phyloP scores from a whole-genome alignment of 163 green algal genomes.

The Volvox carteri region DNA sequence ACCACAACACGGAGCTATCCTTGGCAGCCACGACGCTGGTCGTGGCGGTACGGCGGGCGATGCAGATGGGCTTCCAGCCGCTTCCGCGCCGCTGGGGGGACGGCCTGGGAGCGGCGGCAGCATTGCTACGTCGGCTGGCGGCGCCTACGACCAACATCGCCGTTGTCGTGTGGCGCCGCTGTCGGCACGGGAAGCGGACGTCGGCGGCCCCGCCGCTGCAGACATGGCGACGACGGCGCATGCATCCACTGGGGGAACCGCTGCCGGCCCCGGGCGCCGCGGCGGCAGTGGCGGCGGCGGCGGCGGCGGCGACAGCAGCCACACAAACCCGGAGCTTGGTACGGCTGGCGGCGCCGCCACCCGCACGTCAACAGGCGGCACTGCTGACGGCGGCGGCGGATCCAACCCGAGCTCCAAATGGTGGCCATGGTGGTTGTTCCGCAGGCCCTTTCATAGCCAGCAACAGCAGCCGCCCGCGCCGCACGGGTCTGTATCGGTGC shows the following conservation, averaged over 20 bases:
- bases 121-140: too few relatives aligned
- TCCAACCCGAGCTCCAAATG: neutral
- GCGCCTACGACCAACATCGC: neutral
- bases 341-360: neutral
- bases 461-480: too few relatives aligned
- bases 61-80: neutral
- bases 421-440: conserved; percentile 37
- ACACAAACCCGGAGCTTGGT: neutral
- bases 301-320: neutral
- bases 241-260: too few relatives aligned
- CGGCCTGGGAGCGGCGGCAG: too few relatives aligned
- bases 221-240: neutral
- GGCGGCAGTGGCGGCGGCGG: neutral
- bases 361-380: too few relatives aligned
- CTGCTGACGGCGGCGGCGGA: neutral
- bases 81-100: neutral
- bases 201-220: neutral
- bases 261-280: too few relatives aligned
- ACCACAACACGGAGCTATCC: too few relatives aligned
- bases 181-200: neutral
- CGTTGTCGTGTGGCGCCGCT: neutral
- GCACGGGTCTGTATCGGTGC: neutral
- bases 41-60: too few relatives aligned
- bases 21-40: neutral
- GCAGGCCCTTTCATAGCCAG: neutral